Conservation (phyloP, 257 asterid genomes). For the Solanum chiquidenum region DNA sequence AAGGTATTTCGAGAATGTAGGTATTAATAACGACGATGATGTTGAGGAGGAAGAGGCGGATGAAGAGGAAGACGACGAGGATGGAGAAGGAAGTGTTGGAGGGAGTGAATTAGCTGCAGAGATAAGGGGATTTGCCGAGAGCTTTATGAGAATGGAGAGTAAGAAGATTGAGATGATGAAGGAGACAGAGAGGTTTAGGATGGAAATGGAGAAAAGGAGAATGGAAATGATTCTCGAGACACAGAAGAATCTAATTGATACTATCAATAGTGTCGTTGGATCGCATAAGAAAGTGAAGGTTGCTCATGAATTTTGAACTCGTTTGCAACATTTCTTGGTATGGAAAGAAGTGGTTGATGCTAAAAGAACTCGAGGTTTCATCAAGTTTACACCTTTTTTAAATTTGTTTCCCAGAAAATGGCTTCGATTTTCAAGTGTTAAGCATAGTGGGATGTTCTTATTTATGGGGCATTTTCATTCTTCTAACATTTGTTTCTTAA, state of each 20-base stretch:
- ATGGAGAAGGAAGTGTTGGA: constrained; percentile 15
- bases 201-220: constrained; percentile 87
- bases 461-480: background rate
- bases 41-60: constrained; percentile 6
- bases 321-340: background rate
- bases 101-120: constrained; percentile 60
- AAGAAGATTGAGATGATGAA: constrained; percentile 75
- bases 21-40: constrained; percentile 15
- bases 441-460: background rate
- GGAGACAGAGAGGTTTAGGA: constrained; percentile 46
- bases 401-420: background rate
- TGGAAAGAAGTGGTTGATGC: background rate
- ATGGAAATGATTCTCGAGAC: constrained; percentile 75
- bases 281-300: constrained; percentile 44
- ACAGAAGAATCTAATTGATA: constrained; percentile 58
- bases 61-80: constrained; percentile 21
- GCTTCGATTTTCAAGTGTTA: background rate
- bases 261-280: constrained; percentile 56
- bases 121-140: constrained; percentile 65
- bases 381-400: background rate
- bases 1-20: constrained; percentile 18
- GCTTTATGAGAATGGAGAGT: constrained; percentile 73
- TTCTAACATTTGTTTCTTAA: background rate
- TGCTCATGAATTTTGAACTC: constrained; percentile 28
- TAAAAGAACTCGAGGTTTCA: background rate